Evolutionary conservation across 352 stramenopile species (phyloP), one percentile per base, ranked within the genome.

Genomic region (Pythium oligandrum): DNA sequence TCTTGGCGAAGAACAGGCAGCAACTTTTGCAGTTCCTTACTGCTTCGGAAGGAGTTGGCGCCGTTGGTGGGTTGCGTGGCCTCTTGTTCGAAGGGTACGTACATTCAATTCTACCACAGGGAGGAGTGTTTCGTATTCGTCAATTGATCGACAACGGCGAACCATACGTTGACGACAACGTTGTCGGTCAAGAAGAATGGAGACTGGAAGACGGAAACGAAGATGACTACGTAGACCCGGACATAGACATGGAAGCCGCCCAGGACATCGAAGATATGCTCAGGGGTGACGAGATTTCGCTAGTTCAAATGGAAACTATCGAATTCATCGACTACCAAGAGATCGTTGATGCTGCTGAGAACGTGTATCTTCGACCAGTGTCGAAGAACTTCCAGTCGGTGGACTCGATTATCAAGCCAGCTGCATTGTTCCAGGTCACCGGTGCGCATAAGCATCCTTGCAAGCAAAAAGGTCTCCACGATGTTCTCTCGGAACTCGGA

Each of bases 41-140:
- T 54, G 53, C 30, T 4, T 35, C 46, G 44, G 45, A 55, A 35
- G 53, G 53, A 48, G 44, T 49, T 60, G 39, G 31, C 5, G 36
- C 17, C 26, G 1, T 48, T 49, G 36, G 44, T 45, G 38, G 44
- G 32, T 43, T 58, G 44, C 44, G 53, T 43, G 53, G 46, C 1
- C 53, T 55, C 44, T 60, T 60, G 17, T 60, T 60, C 35, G 46
- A 60, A 60, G 53, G 53, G 7, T 44, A 60, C 48, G 44, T 49
- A 45, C 53, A 60, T 31, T 60, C 46, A 26, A 45, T 60, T 11
- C 53, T 55, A 26, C 46, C 44, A 32, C 53, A 36, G 43, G 53
- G 53, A 48, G 47, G 53, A 40, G 31, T 11, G n/a, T 60, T 49
- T 40, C 44, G 38, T 48, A 39, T 55, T 60, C 53, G 46, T 5